Base-by-base conservation (phyloP, 768 basidiomycete species). In the Trametes meyenii region DNA sequence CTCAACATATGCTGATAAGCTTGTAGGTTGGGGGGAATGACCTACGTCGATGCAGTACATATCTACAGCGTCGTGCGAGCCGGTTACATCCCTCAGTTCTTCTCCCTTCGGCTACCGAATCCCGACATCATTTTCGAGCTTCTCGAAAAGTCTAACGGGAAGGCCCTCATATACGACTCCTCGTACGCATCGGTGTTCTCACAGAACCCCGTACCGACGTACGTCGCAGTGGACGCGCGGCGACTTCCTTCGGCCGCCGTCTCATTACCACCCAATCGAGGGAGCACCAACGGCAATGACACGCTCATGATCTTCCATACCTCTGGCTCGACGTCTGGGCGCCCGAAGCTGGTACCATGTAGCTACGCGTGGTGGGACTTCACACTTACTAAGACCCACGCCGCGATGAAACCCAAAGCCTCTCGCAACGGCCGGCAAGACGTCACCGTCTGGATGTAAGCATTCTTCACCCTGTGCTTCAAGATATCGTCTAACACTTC, bases 281-380 rank as follows among this genome's bases (percentile, higher is more conserved):
- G 29, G 40, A 74, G 67, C 55, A 70, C 58, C 53, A 66, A 65
- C 57, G 75, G 71, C 36, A 71, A 76, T 65, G 85, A 87, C 57
- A 73, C 75, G 23, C 78, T 82, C 50, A 85, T 91, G 77, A 78
- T 90, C 58, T 91, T 91, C 78, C 90, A 90, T 70, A 91, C 90
- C 13, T 87, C 85, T 60, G 90, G 90, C 13, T 91, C 89, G 50
- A 92, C 90, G 13, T 92, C 89, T 24, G 90, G 89, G 55, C 87
- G 84, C 67, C 90, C 90, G 1, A 92, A 90, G 68, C 85, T 92
- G 39, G 86, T 92, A 0, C 89, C 86, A 19, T 85, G 86, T 71
- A 88, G 77, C 69, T 85, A 83, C 67, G 79, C 77, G n/a, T 92
- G 90, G 90, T 66, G 92, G 58, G 75, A 83, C 61, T 73, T 81